A percentile compares a stretch with the other conserved stretches of the same genome.
These are phyloP conservation scores for Diutina ranongensis DNA, from an alignment of 1,139 yeast species.

Conservation along the genomic window DNA sequence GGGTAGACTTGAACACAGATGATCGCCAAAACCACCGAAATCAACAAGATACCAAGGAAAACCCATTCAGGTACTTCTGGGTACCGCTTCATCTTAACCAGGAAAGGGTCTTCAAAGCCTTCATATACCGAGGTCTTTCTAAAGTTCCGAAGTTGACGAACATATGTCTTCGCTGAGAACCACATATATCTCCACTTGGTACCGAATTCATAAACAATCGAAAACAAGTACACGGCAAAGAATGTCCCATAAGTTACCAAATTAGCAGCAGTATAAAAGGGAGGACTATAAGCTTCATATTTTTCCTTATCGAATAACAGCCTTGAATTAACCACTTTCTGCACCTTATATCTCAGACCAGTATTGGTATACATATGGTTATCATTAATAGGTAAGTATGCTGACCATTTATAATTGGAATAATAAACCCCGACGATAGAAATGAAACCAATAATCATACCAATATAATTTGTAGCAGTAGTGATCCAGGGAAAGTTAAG, in stretches of 20 bases:
- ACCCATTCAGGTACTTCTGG: conserved; percentile 17
- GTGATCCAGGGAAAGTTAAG: conserved; percentile 16
- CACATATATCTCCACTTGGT: conserved; percentile 9
- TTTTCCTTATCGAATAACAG: conserved; percentile 28
- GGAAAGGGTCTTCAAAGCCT: conserved; percentile 18
- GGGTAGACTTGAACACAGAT: conserved; percentile 38
- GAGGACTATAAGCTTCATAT: conserved; percentile 39
- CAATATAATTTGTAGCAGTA: conserved; percentile 26
- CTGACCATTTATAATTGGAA: conserved; percentile 39
- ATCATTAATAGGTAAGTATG: conserved; percentile 43
- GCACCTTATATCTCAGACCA: conserved; percentile 31
- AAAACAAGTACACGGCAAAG: conserved; percentile 8
- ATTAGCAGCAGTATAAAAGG: conserved; percentile 48
- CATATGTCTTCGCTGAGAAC: conserved; percentile 10
- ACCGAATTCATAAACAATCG: conserved; percentile 9
- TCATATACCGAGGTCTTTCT: conserved; percentile 12
- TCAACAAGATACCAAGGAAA: conserved; percentile 13
- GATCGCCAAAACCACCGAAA: conserved; percentile 15
- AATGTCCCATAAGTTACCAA: background rate
- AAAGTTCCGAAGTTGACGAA: conserved; percentile 8
- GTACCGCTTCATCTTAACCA: conserved; percentile 14
- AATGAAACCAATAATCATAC: conserved; percentile 31
- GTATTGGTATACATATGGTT: conserved; percentile 36
- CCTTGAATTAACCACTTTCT: conserved; percentile 24
- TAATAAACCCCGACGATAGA: conserved; percentile 36